Base-by-base conservation (phyloP, 495 filamentous ascomycete genomes). In the Penicillium pulvis region DNA sequence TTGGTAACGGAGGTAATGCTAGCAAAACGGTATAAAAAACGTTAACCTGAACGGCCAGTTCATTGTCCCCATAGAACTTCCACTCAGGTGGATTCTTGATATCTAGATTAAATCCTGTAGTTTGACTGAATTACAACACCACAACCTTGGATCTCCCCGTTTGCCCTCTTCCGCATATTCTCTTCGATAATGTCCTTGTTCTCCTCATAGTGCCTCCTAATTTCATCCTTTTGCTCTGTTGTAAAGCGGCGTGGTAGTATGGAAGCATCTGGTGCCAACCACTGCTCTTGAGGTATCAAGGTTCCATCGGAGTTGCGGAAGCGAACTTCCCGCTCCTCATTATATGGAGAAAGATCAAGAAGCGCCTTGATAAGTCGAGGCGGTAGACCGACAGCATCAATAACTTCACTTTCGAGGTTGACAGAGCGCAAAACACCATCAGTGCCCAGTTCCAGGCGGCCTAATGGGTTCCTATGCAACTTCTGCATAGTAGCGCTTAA, bases 31-130 rank as follows among this genome's bases (percentile, higher is more conserved):
- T 41, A 14, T 41, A 17, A 4, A 41, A 14, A 4, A 17, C 36
- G 16, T 41, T 41, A n/a, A 41, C 16, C 36, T 41, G 14, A 7
- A 41, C 36, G 14, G 36, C 36, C 0, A 17, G 36, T n/a, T 41
- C 36, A 41, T 41, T 17, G 14, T 14, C 36, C 36, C 16, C 36
- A 12, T 17, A n/a, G 16, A 41, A 1, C 16, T 41, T 41, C 36
- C 36, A 41, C 16, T 41, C 16, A 6, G 36, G 36, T 12, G 36
- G 11, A 53, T 17, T 45, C n/a, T n/a, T n/a, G n/a, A n/a, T n/a
- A 58, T 46, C 26, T 51, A 23, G 51, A 48, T 55, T 16, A 46
- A 31, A 44, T 50, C 51, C 11, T 20, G 39, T 30, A 33, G 17
- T 42, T 16, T 16, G 39, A 42, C 39, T 42, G 39, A 42, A 42